Evolutionary conservation across 1,139 yeast genomes (phyloP), one percentile per base, ranked within the genome.

Genomic region (Yarrowia galli): DNA sequence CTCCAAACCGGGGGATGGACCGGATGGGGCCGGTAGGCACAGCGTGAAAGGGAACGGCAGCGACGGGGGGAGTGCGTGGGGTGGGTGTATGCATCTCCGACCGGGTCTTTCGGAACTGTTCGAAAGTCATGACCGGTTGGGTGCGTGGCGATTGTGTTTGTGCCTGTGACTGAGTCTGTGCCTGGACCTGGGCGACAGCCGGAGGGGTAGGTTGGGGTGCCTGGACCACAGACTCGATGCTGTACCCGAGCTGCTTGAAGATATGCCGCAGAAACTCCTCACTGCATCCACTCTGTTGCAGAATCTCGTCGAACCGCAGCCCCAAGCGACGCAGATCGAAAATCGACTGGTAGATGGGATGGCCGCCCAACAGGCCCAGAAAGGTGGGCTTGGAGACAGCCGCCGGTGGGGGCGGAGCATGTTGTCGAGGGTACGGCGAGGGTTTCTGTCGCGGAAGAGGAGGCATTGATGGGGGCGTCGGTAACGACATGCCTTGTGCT

Each of bases 261-360:
- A 72, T 65, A 16, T 69, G 69, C 3, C 69, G 42, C 45, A 74
- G 68, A 67, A 74, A 73, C 22, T 54, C 53, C 12, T 71, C 68
- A 43, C 71, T 69, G 12, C 69, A 71, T 18, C 70, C 67, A 46
- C 72, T 69, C 53, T 73, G 73, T 22, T 67, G 61, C 25, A 71
- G 69, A 22, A 77, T 77, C 46, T 76, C 78, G n/a, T 71, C 70
- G 67, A 74, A 73, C 20, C 72, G 69, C 46, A 75, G 70, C 9
- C 79, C 79, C 28, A 77, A 71, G 4, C 72, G 69, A 15, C 72
- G 68, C 49, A 77, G 68, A 46, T 74, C 74, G 18, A 45, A 60
- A n/a, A 75, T 68, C 1, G 78, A 78, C 32, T 69, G 66, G 38
- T 68, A 66, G 23, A 65, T 40, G 12, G 67, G 67, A 23, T 60